Evolutionary conservation across 495 filamentous ascomycete genomes (phyloP).

Genomic region (Trypethelium eluteriae): DNA sequence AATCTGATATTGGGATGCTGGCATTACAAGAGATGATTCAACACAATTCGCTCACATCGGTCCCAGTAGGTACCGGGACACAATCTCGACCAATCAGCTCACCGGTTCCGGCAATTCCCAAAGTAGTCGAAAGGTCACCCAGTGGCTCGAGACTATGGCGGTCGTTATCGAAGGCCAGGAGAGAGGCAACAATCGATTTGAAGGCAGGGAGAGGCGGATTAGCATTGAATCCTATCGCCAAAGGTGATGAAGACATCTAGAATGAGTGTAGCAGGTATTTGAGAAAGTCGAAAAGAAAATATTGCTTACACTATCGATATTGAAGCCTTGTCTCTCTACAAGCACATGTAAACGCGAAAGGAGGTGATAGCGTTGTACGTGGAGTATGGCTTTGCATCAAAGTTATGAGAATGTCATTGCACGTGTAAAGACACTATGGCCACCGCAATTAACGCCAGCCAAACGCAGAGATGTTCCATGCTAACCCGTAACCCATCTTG

Average conservation of each 20-base stretch:
- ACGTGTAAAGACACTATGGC: background rate
- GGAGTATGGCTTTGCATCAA: too few species aligned
- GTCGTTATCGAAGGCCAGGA: slow-evolving; percentile 1
- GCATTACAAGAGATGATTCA: too few species aligned
- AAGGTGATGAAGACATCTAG: background rate
- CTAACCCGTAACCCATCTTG: background rate
- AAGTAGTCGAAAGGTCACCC: background rate
- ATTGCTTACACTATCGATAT: background rate
- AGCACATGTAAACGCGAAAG: too few species aligned
- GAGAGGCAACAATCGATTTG: background rate
- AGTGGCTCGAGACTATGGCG: background rate
- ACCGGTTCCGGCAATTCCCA: background rate
- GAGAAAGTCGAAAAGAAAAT: background rate
- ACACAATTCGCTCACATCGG: too few species aligned
- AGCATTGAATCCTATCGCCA: background rate
- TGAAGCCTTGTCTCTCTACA: too few species aligned
- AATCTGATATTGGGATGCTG: background rate
- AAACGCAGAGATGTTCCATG: background rate
- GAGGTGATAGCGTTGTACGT: too few species aligned
- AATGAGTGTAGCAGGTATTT: background rate
- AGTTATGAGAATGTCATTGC: too few species aligned
- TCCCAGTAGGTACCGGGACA: background rate
- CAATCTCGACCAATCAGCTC: background rate
- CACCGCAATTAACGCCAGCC: background rate
- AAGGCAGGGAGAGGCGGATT: slow-evolving; percentile 8